A percentile compares a stretch with the other conserved stretches of the same genome.
Evolutionary conservation across 2,329 filamentous ascomycete genomes (phyloP).

Genomic region (Diplocarpon mali): DNA sequence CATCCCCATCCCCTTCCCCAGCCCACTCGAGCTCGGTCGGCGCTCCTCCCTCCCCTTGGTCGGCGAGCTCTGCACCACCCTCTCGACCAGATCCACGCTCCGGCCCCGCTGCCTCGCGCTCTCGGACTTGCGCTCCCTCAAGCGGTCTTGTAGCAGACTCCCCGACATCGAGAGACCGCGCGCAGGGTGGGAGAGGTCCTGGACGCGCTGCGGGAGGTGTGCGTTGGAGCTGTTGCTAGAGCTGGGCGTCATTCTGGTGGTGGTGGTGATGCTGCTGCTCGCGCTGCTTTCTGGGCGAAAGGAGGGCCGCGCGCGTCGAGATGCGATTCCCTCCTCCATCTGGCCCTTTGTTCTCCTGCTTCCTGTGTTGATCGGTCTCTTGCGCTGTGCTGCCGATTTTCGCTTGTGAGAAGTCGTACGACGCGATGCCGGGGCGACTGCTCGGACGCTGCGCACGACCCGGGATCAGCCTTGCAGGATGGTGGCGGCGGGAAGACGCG

Average conservation of each 20-base stretch:
- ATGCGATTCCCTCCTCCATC: constrained; percentile 14
- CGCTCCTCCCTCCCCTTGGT: constrained; percentile 18
- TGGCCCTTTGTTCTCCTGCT: too few relatives aligned
- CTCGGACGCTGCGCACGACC: too few relatives aligned
- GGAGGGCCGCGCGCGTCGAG: constrained; percentile 2
- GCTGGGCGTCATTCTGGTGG: constrained; percentile 20
- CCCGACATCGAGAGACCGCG: constrained; percentile 5
- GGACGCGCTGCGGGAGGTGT: constrained; percentile 8
- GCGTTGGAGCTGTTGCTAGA: constrained; percentile 12
- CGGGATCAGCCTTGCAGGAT: too few relatives aligned
- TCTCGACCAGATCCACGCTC: constrained; percentile 18
- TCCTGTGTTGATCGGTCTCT: too few relatives aligned
- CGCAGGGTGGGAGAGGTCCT: neutral
- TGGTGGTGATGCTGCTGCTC: constrained; percentile 11
- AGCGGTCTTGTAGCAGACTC: constrained; percentile 26
- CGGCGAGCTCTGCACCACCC: constrained; percentile 25
- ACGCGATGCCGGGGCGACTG: too few relatives aligned
- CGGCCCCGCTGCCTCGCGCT: constrained; percentile 17
- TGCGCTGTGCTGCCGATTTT: too few relatives aligned
- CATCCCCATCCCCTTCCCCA: constrained; percentile 36
- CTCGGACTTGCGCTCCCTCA: constrained; percentile 27
- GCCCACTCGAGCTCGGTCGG: constrained; percentile 23
- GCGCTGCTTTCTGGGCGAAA: constrained; percentile 17
- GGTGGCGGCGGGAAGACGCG: too few relatives aligned
- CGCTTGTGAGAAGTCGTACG: too few relatives aligned